Conservation (phyloP, 352 stramenopile species). For the Blastocystis sp. region DNA sequence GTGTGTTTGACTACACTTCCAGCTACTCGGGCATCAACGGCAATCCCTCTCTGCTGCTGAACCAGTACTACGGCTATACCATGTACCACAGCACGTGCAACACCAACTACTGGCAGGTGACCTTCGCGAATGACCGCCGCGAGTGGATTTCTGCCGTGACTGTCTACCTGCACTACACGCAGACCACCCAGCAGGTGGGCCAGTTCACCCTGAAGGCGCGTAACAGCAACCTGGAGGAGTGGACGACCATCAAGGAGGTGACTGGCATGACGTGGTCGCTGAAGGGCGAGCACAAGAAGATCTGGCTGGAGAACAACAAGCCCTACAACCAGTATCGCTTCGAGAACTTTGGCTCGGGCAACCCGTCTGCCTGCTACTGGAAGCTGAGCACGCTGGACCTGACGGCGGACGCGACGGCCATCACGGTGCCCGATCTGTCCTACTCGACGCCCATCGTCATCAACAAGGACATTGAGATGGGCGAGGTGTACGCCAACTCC, state of each 20-base stretch:
- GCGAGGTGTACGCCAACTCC: neutral
- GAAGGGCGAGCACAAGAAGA: neutral
- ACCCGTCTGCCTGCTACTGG: conserved; percentile 11
- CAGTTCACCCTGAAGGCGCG: conserved; percentile 5
- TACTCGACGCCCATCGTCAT: neutral
- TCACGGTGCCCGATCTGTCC: conserved; percentile 21
- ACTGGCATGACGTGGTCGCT: conserved; percentile 31
- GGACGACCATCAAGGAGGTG: neutral
- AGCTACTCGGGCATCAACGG: neutral
- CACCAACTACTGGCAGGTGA: neutral
- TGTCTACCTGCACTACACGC: conserved; percentile 14
- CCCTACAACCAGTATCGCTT: conserved; percentile 33
- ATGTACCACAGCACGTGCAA: neutral
- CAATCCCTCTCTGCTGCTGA: neutral
- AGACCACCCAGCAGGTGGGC: neutral
- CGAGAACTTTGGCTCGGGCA: conserved; percentile 18
- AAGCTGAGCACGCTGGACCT: neutral
- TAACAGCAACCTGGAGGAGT: neutral
- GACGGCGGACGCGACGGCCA: neutral
- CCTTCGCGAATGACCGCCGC: conserved; percentile 16
- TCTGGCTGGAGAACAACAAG: conserved; percentile 33
- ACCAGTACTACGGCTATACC: neutral
- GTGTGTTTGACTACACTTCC: conserved; percentile 39
- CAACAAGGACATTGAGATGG: conserved; percentile 57
- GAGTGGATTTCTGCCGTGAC: conserved; percentile 24